These are phyloP conservation scores for Ceratorhiza oryzae-sativae DNA, from an alignment of 1,284 basidiomycete genomes.

Conservation along the genomic window DNA sequence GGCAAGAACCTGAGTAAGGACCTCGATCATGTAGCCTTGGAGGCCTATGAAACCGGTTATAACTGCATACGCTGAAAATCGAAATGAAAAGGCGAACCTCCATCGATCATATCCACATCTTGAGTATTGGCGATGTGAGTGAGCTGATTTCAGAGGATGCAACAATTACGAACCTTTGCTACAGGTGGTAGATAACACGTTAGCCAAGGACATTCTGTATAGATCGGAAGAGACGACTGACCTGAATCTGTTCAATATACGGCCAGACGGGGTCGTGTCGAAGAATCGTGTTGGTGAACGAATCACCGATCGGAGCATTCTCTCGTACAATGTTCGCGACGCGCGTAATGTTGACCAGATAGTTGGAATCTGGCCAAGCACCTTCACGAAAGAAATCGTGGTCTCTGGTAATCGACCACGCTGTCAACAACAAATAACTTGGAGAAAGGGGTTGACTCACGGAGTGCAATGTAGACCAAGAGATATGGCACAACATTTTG, in stretches of 20 bases:
- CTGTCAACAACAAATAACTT: no score
- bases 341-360: slow-evolving; percentile 34
- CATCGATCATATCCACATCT: slow-evolving; percentile 40
- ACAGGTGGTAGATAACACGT: neutral
- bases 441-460: neutral
- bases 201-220: neutral
- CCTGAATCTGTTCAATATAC: slow-evolving; percentile 24
- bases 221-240: neutral
- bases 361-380: slow-evolving; percentile 17
- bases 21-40: slow-evolving; percentile 20
- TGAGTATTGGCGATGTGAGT: neutral
- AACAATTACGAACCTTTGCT: neutral
- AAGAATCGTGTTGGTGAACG: slow-evolving; percentile 39
- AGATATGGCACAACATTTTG: slow-evolving; percentile 38
- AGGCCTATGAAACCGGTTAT: neutral
- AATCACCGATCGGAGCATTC: slow-evolving; percentile 34
- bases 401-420: slow-evolving; percentile 9
- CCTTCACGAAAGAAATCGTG: neutral
- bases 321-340: slow-evolving; percentile 23
- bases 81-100: neutral
- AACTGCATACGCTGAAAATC: no score
- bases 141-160: neutral
- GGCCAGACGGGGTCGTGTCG: slow-evolving; percentile 37
- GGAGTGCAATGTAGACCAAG: slow-evolving; percentile 21
- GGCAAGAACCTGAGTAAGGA: neutral